These are phyloP conservation scores for Colletotrichum scovillei DNA, from an alignment of 2,329 filamentous ascomycete species.

Conservation along the genomic window DNA sequence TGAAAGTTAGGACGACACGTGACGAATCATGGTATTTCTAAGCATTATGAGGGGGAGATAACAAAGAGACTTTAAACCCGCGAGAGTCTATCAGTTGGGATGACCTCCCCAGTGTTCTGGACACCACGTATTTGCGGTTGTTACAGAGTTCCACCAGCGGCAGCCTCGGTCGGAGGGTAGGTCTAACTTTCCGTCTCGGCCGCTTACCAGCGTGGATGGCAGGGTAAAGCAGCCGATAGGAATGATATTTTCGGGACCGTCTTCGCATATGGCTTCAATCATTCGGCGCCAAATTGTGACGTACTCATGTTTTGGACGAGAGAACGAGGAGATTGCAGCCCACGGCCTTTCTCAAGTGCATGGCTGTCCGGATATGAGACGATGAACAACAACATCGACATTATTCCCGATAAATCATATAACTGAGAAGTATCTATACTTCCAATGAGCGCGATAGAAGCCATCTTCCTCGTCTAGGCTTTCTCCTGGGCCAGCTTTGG, in stretches of 20 bases:
- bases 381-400: neutral
- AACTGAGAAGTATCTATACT: too few species aligned
- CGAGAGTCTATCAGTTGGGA: neutral
- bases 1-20: conserved; percentile 22
- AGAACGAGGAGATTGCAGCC: neutral
- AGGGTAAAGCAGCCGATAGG: neutral
- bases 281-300: neutral
- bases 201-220: neutral
- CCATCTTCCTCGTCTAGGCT: too few species aligned
- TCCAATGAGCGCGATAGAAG: too few species aligned
- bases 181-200: conserved; percentile 7
- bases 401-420: neutral
- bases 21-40: conserved; percentile 23
- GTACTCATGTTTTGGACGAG: too few species aligned
- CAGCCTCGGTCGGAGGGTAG: conserved; percentile 11
- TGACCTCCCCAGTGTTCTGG: neutral
- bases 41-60: conserved; percentile 15
- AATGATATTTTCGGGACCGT: neutral
- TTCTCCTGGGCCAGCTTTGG: too few species aligned
- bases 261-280: neutral
- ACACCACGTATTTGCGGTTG: neutral
- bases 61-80: neutral
- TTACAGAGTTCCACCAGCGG: conserved; percentile 14
- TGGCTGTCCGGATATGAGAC: neutral
- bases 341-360: neutral